Conservation (phyloP, 352 stramenopile species). For the Pythium biforme region DNA sequence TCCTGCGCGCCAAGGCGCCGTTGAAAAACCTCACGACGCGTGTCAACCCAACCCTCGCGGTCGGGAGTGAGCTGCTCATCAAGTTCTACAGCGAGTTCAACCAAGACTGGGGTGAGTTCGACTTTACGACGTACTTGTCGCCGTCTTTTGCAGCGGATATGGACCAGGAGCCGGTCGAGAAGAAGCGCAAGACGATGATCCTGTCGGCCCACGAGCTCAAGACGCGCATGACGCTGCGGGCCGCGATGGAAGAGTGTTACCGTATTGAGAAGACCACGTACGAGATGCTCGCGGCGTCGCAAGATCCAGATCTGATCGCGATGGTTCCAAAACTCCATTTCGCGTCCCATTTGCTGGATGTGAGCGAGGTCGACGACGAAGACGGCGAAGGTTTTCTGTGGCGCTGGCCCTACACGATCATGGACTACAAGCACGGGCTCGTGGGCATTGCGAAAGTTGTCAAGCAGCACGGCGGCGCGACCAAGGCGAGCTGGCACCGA, state of each 20-base stretch:
- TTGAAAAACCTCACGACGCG: constrained; percentile 69
- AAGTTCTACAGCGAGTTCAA: constrained; percentile 89
- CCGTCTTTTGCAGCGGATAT: constrained; percentile 42
- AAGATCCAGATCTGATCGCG: constrained; percentile 18
- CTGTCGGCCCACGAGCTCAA: constrained; percentile 56
- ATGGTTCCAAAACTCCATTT: constrained; percentile 52
- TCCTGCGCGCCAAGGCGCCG: constrained; percentile 30
- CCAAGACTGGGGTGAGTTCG: constrained; percentile 76
- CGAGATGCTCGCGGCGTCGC: constrained; percentile 39
- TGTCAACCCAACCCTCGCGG: constrained; percentile 74
- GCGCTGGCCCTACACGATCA: constrained; percentile 84
- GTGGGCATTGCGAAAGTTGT: constrained; percentile 55
- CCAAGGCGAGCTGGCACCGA: constrained; percentile 42
- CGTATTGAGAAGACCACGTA: constrained; percentile 64
- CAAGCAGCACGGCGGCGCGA: constrained; percentile 46
- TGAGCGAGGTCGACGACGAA: constrained; percentile 64
- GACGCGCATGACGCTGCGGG: constrained; percentile 52
- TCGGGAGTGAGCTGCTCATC: constrained; percentile 56
- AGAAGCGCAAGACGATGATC: constrained; percentile 44
- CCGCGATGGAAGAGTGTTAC: constrained; percentile 77
- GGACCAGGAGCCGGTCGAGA: constrained; percentile 23
- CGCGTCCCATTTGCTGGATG: constrained; percentile 50
- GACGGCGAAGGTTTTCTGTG: constrained; percentile 66
- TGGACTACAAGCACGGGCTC: constrained; percentile 57
- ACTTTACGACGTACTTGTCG: constrained; percentile 65